phyloP scores from a whole-genome alignment of 1,284 basidiomycete species.

The Ustilago nuda region DNA sequence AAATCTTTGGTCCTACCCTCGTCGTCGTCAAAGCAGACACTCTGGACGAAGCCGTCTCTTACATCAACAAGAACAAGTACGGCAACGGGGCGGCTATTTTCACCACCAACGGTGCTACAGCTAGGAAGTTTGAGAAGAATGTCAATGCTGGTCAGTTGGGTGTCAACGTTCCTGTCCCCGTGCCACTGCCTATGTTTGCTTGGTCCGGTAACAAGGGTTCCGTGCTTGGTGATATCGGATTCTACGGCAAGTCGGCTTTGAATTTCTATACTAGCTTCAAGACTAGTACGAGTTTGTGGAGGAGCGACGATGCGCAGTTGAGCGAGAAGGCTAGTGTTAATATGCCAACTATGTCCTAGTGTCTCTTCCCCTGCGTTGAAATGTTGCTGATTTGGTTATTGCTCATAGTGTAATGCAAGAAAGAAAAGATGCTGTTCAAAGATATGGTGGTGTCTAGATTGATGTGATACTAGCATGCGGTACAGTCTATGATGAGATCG shows the following conservation, averaged over 20 bases:
- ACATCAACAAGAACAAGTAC: slow-evolving; percentile 60
- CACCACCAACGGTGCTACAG: slow-evolving; percentile 95
- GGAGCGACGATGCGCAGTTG: slow-evolving; percentile 50
- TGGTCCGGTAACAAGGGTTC: slow-evolving; percentile 93
- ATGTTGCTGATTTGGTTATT: not conserved
- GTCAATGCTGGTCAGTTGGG: slow-evolving; percentile 86
- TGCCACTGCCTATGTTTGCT: slow-evolving; percentile 85
- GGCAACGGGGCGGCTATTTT: slow-evolving; percentile 96
- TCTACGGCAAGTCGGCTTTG: slow-evolving; percentile 60
- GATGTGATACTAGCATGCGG: not conserved
- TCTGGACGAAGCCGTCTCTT: slow-evolving; percentile 84
- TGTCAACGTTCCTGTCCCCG: slow-evolving; percentile 88
- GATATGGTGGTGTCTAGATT: slow-evolving; percentile 3
- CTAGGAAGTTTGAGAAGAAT: slow-evolving; percentile 88
- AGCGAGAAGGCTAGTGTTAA: slow-evolving; percentile 55
- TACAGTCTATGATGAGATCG: not conserved
- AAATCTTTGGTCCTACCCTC: slow-evolving; percentile 95
- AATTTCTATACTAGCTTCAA: slow-evolving; percentile 64
- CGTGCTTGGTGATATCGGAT: slow-evolving; percentile 76
- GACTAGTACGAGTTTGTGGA: slow-evolving; percentile 58
- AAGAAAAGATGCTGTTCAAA: not conserved
- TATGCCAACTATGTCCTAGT: slow-evolving; percentile 64
- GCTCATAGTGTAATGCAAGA: not conserved
- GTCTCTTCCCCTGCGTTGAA: not conserved
- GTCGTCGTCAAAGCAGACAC: slow-evolving; percentile 83